These are phyloP conservation scores for Ochetophila trinervis DNA, from an alignment of 306 rosid genomes.

Conservation along the genomic window DNA sequence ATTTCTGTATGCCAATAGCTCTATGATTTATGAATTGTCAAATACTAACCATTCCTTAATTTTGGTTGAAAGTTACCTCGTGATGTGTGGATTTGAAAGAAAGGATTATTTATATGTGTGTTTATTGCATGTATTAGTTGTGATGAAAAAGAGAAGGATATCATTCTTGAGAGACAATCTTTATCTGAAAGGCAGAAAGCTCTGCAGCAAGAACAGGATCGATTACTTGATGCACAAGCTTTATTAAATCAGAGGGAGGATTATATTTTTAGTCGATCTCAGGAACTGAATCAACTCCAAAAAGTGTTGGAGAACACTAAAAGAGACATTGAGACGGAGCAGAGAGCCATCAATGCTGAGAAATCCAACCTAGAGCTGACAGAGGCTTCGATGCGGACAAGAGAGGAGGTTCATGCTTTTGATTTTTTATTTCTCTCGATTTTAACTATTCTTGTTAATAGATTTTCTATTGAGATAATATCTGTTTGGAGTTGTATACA, in stretches of 20 bases:
- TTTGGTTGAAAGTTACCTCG: neutral
- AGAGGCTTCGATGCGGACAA: conserved; percentile 49
- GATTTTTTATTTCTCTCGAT: conserved; percentile 19
- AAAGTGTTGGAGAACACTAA: conserved; percentile 66
- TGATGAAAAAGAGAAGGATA: conserved; percentile 80
- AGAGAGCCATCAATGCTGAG: conserved; percentile 49
- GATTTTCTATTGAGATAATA: conserved; percentile 17
- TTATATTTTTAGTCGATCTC: conserved; percentile 54
- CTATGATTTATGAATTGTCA: neutral
- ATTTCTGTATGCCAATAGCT: neutral
- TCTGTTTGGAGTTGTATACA: conserved; percentile 31
- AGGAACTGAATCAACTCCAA: conserved; percentile 64
- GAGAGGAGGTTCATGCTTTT: conserved; percentile 60
- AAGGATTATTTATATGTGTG: conserved; percentile 4
- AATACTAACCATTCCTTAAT: neutral
- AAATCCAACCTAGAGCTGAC: conserved; percentile 56
- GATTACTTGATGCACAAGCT: conserved; percentile 76
- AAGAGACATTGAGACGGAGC: conserved; percentile 49
- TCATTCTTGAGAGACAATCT: conserved; percentile 70
- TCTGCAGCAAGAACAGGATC: conserved; percentile 80
- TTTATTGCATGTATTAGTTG: conserved; percentile 41
- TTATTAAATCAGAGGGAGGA: conserved; percentile 81
- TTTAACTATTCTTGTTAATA: conserved; percentile 14
- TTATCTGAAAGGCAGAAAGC: conserved; percentile 76
- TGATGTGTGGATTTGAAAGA: conserved; percentile 16